These are phyloP conservation scores for Citrus trifoliata DNA, from an alignment of 345 rosid genomes.

Conservation along the genomic window DNA sequence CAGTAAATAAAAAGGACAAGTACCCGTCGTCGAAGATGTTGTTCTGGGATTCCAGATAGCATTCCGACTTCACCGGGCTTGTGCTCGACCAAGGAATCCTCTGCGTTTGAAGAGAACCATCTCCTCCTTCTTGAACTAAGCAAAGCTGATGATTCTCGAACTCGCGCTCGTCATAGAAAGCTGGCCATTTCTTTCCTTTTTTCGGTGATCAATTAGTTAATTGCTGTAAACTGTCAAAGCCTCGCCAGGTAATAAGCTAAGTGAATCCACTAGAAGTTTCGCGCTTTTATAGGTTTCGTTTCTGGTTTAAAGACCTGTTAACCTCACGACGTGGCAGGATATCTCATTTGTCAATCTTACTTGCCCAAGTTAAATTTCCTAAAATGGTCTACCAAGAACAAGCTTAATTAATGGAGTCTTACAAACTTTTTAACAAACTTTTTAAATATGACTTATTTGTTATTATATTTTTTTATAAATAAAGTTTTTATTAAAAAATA, in stretches of 20 bases:
- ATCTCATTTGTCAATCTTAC: neutral
- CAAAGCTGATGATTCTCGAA: constrained; percentile 3
- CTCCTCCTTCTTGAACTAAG: neutral
- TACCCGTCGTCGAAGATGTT: constrained; percentile 35
- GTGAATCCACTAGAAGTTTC: constrained; percentile 1
- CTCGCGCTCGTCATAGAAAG: constrained; percentile 5
- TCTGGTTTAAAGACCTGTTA: neutral
- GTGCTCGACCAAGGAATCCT: constrained; percentile 33
- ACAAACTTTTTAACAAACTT: no score
- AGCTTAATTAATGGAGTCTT: no score
- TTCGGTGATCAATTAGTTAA: neutral
- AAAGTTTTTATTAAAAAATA: no score
- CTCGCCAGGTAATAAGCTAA: no score
- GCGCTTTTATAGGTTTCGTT: neutral
- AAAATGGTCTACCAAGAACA: no score
- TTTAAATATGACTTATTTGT: no score
- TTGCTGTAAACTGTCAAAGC: no score
- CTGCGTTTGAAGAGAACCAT: constrained; percentile 12
- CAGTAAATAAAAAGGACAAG: neutral
- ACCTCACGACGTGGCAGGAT: neutral
- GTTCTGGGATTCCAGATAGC: constrained; percentile 36
- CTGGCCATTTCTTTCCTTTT: constrained; percentile 16
- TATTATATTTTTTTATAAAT: no score
- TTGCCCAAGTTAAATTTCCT: neutral
- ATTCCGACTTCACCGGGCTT: constrained; percentile 40